These are phyloP conservation scores for Amyloporia xantha DNA, from an alignment of 768 basidiomycete species.

Conservation along the genomic window DNA sequence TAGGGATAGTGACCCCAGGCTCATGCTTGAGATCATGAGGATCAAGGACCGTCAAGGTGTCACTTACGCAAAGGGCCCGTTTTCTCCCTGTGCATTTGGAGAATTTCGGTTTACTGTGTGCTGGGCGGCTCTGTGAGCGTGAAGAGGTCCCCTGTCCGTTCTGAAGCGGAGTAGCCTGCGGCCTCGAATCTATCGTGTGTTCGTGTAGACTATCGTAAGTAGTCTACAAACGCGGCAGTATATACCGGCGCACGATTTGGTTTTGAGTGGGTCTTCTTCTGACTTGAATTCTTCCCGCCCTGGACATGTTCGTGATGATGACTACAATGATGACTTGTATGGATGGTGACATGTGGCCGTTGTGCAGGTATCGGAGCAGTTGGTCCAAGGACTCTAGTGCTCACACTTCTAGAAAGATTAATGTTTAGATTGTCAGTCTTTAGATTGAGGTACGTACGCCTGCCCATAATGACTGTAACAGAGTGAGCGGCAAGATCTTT, in stretches of 20 bases:
- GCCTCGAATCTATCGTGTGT: neutral
- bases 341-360: neutral
- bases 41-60: neutral
- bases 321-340: neutral
- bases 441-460: neutral
- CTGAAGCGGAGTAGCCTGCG: neutral
- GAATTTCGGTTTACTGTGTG: constrained; percentile 37
- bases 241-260: neutral
- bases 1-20: neutral
- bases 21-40: neutral
- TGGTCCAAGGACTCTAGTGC: neutral
- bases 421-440: neutral
- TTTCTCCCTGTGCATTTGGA: constrained; percentile 48
- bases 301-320: neutral
- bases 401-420: neutral
- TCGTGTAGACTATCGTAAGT: neutral
- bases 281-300: neutral
- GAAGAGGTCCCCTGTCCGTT: neutral
- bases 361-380: neutral
- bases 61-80: constrained; percentile 47
- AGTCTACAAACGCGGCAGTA: neutral
- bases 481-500: neutral
- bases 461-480: neutral
- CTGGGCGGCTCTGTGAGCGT: neutral
- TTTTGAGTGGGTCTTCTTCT: neutral